Base-by-base conservation (phyloP, 352 stramenopile species). In the Phytophthora brassicae region DNA sequence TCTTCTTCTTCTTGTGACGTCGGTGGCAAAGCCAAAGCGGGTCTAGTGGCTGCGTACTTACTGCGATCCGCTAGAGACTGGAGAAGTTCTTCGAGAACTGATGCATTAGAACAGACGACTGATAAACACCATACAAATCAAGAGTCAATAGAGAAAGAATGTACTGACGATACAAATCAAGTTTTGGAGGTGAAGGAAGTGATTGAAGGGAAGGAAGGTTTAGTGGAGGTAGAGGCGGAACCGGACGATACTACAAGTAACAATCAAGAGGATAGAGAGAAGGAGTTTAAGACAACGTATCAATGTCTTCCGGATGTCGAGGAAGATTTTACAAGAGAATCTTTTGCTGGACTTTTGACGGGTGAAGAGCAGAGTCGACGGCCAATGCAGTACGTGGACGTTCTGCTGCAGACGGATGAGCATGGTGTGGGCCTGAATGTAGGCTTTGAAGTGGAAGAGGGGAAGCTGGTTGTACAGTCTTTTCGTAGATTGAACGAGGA, bases 361-460 rank as follows among this genome's bases (percentile, higher is more conserved):
- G n/a, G 8, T 45, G 39, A 45, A 14, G 17, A 45, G 17, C 17
- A 11, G 11, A 16, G 14, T 14, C 46, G 33, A 46, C 31, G 31
- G 16, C 14, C 28, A n/a, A 58, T 73, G 54, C 53, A 70, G 38
- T 77, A 60, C 26, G 42, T 67, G 38, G 80, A 89, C 28, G 78
- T 89, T 29, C 35, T 89, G 39, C 58, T 89, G 28, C 76, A 79
- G 42, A 58, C 70, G 3, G 80, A 88, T 54, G 60, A 22, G 1
- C 28, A 72, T 17, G 80, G 80, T 0, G 47, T 89, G 28, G 80
- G 80, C 0, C 50, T 89, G 6, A 77, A 82, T 44, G 53, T 89
- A 5, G 45, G 50, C 8, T 7, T 70, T 13, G 29, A 26, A 7
- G 28, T 14, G 11, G 23, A 47, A 36, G 20, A 43, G 4, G 13